Evolutionary conservation across 257 asterid species (phyloP).

Genomic region (Penstemon eatonii): DNA sequence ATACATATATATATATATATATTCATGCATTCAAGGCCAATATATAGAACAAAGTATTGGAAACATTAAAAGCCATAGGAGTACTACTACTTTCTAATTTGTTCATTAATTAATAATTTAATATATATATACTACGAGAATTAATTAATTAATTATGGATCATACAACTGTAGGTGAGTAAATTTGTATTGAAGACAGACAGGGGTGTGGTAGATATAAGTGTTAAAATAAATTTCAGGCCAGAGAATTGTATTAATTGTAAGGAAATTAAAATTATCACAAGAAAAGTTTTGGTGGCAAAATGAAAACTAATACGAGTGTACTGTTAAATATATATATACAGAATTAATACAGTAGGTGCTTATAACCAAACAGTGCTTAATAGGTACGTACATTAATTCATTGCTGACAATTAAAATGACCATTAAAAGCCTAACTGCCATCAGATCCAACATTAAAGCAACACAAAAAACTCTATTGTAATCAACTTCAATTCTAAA

Average conservation of each 20-base stretch:
- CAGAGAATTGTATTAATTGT: conserved; percentile 38
- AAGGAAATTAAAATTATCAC: conserved; percentile 34
- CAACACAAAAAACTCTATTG: conserved; percentile 6
- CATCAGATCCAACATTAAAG: conserved; percentile 36
- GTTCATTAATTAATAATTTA: conserved; percentile 32
- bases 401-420: conserved; percentile 46
- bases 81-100: conserved; percentile 9
- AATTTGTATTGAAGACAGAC: conserved; percentile 32
- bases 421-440: conserved; percentile 50
- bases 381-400: conserved; percentile 36
- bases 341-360: too few relatives aligned
- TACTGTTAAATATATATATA: conserved; percentile 23
- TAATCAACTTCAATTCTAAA: conserved; percentile 7
- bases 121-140: conserved; percentile 26
- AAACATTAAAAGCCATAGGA: conserved; percentile 31
- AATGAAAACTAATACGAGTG: conserved; percentile 19
- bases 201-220: conserved; percentile 28
- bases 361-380: conserved; percentile 25
- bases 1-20: background rate
- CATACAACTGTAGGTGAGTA: conserved; percentile 18
- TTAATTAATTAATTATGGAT: background rate
- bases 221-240: conserved; percentile 13
- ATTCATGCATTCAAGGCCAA: conserved; percentile 19
- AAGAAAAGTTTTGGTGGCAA: conserved; percentile 47
- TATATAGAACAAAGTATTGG: conserved; percentile 30